phyloP scores from a whole-genome alignment of 2,329 filamentous ascomycete species.

The Ophiostoma ulmi region DNA sequence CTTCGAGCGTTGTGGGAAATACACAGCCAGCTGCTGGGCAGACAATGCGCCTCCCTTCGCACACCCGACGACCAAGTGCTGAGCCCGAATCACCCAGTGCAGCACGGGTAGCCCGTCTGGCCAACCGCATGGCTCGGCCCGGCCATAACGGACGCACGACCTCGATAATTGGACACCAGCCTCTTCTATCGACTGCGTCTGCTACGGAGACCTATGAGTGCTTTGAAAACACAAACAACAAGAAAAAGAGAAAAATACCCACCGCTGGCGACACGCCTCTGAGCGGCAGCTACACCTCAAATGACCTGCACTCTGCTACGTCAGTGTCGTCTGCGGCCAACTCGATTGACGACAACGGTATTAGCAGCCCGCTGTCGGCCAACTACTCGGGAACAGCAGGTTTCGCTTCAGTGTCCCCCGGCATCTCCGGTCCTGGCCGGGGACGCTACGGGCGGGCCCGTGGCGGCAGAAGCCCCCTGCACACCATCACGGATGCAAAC shows the following conservation, averaged over 20 bases:
- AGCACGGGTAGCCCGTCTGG: conserved; percentile 21
- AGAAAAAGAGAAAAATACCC: conserved; percentile 98
- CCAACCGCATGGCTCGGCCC: conserved; percentile 19
- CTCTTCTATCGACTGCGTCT: conserved; percentile 59
- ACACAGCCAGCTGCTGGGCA: neutral
- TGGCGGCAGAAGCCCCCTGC: conserved; percentile 58
- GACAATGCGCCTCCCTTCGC: neutral
- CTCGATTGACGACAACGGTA: conserved; percentile 18
- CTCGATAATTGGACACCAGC: conserved; percentile 38
- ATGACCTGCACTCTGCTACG: conserved; percentile 33
- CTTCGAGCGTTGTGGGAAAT: neutral
- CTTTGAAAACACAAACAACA: conserved; percentile 98
- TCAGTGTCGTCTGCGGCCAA: conserved; percentile 29
- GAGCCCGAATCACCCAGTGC: conserved; percentile 48
- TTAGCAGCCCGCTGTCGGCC: conserved; percentile 20
- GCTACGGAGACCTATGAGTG: conserved; percentile 88
- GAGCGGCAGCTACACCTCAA: conserved; percentile 40
- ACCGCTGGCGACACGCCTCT: conserved; percentile 67
- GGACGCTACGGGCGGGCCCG: conserved; percentile 70
- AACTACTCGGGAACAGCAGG: conserved; percentile 36
- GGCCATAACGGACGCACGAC: conserved; percentile 16
- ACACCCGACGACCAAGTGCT: conserved; percentile 43
- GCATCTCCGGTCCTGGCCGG: conserved; percentile 78
- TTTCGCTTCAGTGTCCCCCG: conserved; percentile 55
- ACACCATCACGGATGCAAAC: conserved; percentile 55